Evolutionary conservation across 2,329 filamentous ascomycete genomes (phyloP).

Genomic region (Ascochyta koolunga): DNA sequence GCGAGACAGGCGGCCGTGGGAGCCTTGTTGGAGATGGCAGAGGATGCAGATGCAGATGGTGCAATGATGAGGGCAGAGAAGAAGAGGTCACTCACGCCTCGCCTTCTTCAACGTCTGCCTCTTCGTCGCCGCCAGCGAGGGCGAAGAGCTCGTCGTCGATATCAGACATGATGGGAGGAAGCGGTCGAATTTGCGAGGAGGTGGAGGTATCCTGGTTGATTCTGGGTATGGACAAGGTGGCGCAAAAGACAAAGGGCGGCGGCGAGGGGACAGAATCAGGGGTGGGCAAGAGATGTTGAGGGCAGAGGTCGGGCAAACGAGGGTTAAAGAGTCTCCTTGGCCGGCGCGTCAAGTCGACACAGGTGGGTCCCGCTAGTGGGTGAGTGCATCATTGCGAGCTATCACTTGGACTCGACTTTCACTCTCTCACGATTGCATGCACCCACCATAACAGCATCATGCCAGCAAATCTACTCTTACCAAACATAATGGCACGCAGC

Average conservation of each 20-base stretch:
- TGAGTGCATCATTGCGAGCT: constrained; percentile 27
- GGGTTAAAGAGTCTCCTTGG: constrained; percentile 20
- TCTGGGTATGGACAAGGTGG: not conserved
- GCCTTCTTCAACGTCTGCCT: constrained; percentile 72
- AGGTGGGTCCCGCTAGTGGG: constrained; percentile 24
- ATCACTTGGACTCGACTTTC: not conserved
- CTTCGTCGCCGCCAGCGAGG: constrained; percentile 76
- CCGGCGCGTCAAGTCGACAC: constrained; percentile 25
- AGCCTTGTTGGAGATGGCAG: constrained; percentile 13
- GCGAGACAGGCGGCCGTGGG: constrained; percentile 7
- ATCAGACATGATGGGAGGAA: constrained; percentile 64
- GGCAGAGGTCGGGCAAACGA: constrained; percentile 30
- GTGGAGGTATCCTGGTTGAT: constrained; percentile 8
- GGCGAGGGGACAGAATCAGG: constrained; percentile 21
- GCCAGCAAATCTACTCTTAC: constrained; percentile 22
- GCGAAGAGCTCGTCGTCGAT: constrained; percentile 93
- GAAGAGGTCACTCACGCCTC: constrained; percentile 71
- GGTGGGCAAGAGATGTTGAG: constrained; percentile 25
- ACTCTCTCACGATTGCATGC: too few species aligned
- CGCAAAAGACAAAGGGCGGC: constrained; percentile 9
- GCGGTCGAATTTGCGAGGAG: constrained; percentile 5
- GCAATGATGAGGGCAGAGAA: constrained; percentile 1
- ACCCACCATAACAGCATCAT: constrained; percentile 17
- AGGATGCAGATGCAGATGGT: constrained; percentile 21
- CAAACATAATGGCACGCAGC: constrained; percentile 25